phyloP scores from a whole-genome alignment of 805 yeast species.

The Metschnikowia vanudenii region DNA sequence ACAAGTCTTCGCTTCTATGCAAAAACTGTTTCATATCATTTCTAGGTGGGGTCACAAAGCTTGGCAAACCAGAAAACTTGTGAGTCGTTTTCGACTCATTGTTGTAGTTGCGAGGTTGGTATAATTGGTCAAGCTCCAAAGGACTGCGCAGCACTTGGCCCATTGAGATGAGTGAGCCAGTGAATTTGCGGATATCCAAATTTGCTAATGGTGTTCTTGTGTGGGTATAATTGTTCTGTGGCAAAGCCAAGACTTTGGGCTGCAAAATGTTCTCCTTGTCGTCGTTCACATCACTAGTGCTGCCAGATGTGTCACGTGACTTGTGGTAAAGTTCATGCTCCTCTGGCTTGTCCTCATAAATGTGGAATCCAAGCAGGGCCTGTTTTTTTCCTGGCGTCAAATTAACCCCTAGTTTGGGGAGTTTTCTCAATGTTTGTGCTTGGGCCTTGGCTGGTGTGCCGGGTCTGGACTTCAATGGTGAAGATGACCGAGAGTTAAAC shows the following conservation, averaged over 20 bases:
- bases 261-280: constrained; percentile 45
- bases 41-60: constrained; percentile 38
- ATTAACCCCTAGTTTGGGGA: constrained; percentile 13
- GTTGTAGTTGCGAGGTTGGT: constrained; percentile 30
- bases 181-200: constrained; percentile 29
- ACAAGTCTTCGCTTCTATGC: constrained; percentile 14
- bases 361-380: constrained; percentile 13
- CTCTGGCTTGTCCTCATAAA: constrained; percentile 19
- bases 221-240: constrained; percentile 6
- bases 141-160: constrained; percentile 13
- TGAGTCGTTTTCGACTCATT: constrained; percentile 30
- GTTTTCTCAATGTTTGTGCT: constrained; percentile 12
- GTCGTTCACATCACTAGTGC: constrained; percentile 19
- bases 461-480: constrained; percentile 17
- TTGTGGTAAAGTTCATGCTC: constrained; percentile 16
- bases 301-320: constrained; percentile 3
- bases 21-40: constrained; percentile 23
- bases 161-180: constrained; percentile 25
- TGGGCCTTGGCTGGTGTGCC: constrained; percentile 16
- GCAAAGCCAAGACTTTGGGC: constrained; percentile 24
- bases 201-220: constrained; percentile 29
- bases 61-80: constrained; percentile 31
- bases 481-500: constrained; percentile 18
- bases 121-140: constrained; percentile 26
- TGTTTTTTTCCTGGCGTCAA: constrained; percentile 5